Conservation (phyloP, 208 protist species). For the Acanthamoeba royreba region DNA sequence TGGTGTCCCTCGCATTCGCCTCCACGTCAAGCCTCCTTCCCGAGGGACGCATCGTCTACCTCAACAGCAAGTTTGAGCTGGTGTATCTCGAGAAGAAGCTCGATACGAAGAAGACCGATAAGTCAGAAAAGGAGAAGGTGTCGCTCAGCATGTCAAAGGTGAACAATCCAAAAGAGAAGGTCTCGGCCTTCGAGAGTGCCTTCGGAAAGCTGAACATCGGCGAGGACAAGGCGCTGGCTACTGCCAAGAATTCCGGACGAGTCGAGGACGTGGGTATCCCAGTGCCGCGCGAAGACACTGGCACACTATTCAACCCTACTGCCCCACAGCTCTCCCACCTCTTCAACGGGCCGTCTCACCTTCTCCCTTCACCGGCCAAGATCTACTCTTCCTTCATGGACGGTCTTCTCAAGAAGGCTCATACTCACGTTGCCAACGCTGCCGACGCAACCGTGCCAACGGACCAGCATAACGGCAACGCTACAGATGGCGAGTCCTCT, state of each 20-base stretch:
- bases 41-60: not conserved
- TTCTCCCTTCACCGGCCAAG: not conserved
- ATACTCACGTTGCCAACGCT: not conserved
- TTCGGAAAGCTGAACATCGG: not conserved
- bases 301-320: not conserved
- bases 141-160: constrained; percentile 1
- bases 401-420: not conserved
- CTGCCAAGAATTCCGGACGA: not conserved
- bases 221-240: not conserved
- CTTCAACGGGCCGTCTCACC: not conserved
- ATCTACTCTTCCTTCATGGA: constrained; percentile 28
- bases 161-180: not conserved
- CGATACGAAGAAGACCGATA: not conserved
- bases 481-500: too few relatives aligned
- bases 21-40: not conserved
- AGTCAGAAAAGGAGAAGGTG: not conserved
- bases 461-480: too few relatives aligned
- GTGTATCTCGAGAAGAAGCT: constrained; percentile 19
- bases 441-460: too few relatives aligned
- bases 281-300: not conserved
- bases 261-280: not conserved
- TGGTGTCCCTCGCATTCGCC: not conserved
- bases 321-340: not conserved
- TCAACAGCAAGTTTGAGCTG: not conserved
- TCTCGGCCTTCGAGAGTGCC: not conserved